Percentiles rank a stretch among this genome's conserved stretches.
Conservation (phyloP, 176 grass and related monocot genomes). For the Aegilops umbellulata region DNA sequence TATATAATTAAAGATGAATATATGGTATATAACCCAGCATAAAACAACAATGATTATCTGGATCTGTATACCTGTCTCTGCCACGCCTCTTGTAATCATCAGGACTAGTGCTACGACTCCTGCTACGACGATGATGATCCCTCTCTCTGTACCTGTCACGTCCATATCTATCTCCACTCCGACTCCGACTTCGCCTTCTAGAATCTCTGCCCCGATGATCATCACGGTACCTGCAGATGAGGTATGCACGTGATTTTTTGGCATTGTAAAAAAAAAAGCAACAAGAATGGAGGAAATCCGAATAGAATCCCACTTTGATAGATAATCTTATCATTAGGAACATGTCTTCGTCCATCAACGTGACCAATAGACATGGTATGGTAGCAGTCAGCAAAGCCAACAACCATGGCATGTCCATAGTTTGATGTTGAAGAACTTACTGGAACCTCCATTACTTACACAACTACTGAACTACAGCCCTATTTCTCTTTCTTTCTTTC, state of each 20-base stretch:
- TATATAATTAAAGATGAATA: neutral
- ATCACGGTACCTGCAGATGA: conserved; percentile 42
- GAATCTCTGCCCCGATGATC: conserved; percentile 55
- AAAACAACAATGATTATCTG: conserved; percentile 7
- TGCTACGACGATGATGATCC: conserved; percentile 49
- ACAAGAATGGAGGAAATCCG: neutral
- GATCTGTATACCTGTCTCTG: conserved; percentile 58
- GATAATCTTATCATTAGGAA: neutral
- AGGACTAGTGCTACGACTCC: conserved; percentile 58
- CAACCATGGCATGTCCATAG: neutral
- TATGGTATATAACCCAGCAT: neutral
- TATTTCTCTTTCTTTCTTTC: neutral
- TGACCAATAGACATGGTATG: neutral
- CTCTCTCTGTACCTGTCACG: conserved; percentile 58
- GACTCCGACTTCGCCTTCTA: conserved; percentile 40
- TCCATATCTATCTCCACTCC: conserved; percentile 39
- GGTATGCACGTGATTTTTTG: neutral
- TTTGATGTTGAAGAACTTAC: neutral
- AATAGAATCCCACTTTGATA: conserved; percentile 6
- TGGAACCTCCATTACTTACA: neutral
- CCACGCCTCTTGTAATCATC: conserved; percentile 62
- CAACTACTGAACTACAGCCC: neutral
- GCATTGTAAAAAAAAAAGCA: neutral
- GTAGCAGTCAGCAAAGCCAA: neutral
- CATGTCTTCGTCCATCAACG: neutral